These are phyloP conservation scores for Coniferiporia sulphurascens DNA, from an alignment of 1,284 basidiomycete genomes.

Conservation along the genomic window DNA sequence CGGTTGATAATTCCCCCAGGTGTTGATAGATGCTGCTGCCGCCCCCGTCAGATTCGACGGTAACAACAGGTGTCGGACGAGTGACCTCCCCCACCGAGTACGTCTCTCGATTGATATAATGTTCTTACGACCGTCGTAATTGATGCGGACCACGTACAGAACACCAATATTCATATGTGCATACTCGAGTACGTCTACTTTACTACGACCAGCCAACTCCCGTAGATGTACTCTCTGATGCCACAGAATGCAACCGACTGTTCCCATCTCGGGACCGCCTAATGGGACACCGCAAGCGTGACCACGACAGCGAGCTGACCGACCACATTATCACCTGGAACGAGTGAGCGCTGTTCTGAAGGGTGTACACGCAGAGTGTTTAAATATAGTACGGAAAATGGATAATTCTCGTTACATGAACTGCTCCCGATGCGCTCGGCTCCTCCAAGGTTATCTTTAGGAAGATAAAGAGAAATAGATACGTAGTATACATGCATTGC, in stretches of 20 bases:
- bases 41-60: conserved; percentile 27
- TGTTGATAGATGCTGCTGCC: neutral
- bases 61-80: conserved; percentile 44
- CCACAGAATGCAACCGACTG: conserved; percentile 60
- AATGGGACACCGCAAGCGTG: conserved; percentile 66
- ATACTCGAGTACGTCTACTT: conserved; percentile 37
- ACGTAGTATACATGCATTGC: too few species aligned
- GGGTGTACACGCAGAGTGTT: neutral
- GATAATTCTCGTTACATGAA: neutral
- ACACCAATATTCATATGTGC: conserved; percentile 65
- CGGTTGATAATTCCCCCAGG: neutral
- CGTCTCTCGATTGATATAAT: conserved; percentile 22
- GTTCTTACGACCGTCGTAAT: neutral
- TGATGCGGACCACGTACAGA: conserved; percentile 29
- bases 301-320: conserved; percentile 58
- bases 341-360: neutral
- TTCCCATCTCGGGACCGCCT: conserved; percentile 67
- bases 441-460: too few species aligned
- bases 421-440: too few species aligned
- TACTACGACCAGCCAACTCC: conserved; percentile 18
- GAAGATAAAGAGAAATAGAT: too few species aligned
- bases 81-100: conserved; percentile 52
- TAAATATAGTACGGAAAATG: neutral
- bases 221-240: too few species aligned
- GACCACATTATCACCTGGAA: conserved; percentile 66